Conservation (phyloP, 371 early-diverging fungal genomes). For the Nosema granulosis region DNA sequence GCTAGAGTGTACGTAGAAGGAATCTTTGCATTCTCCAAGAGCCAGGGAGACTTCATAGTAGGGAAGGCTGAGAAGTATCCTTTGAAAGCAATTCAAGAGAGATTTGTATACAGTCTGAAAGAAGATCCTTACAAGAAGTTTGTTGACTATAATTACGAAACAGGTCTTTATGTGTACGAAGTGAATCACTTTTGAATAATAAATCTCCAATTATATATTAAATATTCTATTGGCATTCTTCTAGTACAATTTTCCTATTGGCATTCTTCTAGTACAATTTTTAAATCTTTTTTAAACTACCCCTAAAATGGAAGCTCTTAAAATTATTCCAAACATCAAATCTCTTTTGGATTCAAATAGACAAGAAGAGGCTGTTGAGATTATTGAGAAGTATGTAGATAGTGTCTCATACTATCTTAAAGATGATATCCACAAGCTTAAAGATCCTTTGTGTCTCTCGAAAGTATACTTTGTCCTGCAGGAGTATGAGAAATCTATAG, state of each 20-base stretch:
- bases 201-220: not conserved
- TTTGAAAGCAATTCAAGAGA: slow-evolving; percentile 51
- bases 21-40: slow-evolving; percentile 29
- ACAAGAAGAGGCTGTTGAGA: slow-evolving; percentile 25
- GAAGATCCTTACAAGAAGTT: slow-evolving; percentile 48
- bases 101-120: slow-evolving; percentile 57
- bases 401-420: slow-evolving; percentile 21
- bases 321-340: slow-evolving; percentile 40
- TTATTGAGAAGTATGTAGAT: slow-evolving; percentile 29
- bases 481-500: slow-evolving; percentile 36
- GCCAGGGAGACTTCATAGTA: slow-evolving; percentile 11
- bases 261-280: not conserved
- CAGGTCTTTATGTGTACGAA: slow-evolving; percentile 56
- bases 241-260: slow-evolving; percentile 10
- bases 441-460: slow-evolving; percentile 20
- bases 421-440: slow-evolving; percentile 11
- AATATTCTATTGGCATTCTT: slow-evolving; percentile 19
- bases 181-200: slow-evolving; percentile 55
- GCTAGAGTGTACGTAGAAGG: slow-evolving; percentile 53
- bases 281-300: slow-evolving; percentile 12
- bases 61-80: slow-evolving; percentile 33
- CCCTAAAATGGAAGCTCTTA: slow-evolving; percentile 37
- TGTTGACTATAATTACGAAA: slow-evolving; percentile 58
- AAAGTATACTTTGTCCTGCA: slow-evolving; percentile 38
- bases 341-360: slow-evolving; percentile 23